Percentiles rank a stretch among this genome's conserved stretches.
These are phyloP conservation scores for Alloteropsis semialata DNA, from an alignment of 176 grass and related monocot species.

Conservation along the genomic window DNA sequence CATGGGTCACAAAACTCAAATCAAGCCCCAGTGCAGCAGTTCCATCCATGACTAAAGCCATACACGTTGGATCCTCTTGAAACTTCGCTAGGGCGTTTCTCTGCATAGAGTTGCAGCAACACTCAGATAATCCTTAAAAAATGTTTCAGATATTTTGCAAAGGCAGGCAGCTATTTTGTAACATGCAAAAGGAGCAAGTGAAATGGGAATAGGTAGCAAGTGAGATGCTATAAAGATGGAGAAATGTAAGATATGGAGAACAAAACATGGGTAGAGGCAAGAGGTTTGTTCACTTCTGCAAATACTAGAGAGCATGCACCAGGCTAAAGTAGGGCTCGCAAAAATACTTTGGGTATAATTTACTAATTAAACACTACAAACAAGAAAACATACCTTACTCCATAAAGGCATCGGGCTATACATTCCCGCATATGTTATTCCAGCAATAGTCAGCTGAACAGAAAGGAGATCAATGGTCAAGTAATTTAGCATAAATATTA, in stretches of 20 bases:
- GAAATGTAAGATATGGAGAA: not conserved
- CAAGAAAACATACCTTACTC: slow-evolving; percentile 60
- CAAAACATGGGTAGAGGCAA: not conserved
- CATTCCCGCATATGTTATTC: slow-evolving; percentile 81
- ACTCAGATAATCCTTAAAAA: slow-evolving; percentile 9
- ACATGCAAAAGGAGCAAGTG: not conserved
- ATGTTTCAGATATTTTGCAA: slow-evolving; percentile 10
- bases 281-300: not conserved
- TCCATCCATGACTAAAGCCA: slow-evolving; percentile 97
- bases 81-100: slow-evolving; percentile 73
- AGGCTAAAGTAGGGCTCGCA: not conserved
- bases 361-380: not conserved
- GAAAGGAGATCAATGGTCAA: slow-evolving; percentile 29
- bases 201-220: no score
- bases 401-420: slow-evolving; percentile 90
- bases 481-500: not conserved
- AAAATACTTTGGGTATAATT: not conserved
- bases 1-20: slow-evolving; percentile 88
- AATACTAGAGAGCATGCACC: not conserved
- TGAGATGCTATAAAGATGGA: no score
- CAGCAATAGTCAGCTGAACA: slow-evolving; percentile 73
- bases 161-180: not conserved
- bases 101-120: slow-evolving; percentile 48
- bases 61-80: slow-evolving; percentile 80
- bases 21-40: slow-evolving; percentile 93